phyloP scores from a whole-genome alignment of 768 basidiomycete genomes.

The Podaxis sp. region DNA sequence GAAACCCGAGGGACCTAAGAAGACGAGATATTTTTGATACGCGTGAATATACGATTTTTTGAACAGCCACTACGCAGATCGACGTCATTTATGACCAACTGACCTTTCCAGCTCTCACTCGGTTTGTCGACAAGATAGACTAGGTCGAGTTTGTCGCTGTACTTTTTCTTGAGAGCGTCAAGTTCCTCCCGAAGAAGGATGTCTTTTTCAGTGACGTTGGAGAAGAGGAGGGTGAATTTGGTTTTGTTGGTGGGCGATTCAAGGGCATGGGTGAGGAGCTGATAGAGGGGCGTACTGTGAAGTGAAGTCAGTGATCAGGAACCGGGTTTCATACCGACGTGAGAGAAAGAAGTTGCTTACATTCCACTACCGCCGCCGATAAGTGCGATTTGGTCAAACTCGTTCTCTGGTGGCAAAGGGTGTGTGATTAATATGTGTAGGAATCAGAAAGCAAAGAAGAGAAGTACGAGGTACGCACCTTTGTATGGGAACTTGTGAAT shows the following conservation, averaged over 20 bases:
- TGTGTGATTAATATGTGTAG: not conserved
- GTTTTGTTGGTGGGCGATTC: constrained; percentile 82
- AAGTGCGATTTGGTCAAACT: constrained; percentile 82
- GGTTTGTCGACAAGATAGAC: constrained; percentile 88
- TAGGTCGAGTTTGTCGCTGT: constrained; percentile 73
- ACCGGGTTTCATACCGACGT: not conserved
- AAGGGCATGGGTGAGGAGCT: constrained; percentile 73
- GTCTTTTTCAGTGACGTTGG: constrained; percentile 87
- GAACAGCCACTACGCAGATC: not conserved
- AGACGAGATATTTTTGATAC: constrained; percentile 3
- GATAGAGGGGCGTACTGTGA: constrained; percentile 78
- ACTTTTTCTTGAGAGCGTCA: constrained; percentile 64
- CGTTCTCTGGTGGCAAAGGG: constrained; percentile 54
- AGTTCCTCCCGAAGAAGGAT: constrained; percentile 84
- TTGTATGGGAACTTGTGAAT: constrained; percentile 86
- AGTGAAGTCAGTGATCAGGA: not conserved
- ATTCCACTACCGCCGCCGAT: constrained; percentile 96
- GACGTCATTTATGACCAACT: constrained; percentile 18
- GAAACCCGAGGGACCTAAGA: constrained; percentile 69
- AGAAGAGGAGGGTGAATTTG: constrained; percentile 90
- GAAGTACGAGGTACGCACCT: constrained; percentile 38
- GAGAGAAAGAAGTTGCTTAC: constrained; percentile 38
- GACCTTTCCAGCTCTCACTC: constrained; percentile 55
- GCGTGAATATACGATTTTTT: not conserved
- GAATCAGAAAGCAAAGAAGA: not conserved